phyloP scores from a whole-genome alignment of 768 basidiomycete species.

The Cystobasidium ongulense region DNA sequence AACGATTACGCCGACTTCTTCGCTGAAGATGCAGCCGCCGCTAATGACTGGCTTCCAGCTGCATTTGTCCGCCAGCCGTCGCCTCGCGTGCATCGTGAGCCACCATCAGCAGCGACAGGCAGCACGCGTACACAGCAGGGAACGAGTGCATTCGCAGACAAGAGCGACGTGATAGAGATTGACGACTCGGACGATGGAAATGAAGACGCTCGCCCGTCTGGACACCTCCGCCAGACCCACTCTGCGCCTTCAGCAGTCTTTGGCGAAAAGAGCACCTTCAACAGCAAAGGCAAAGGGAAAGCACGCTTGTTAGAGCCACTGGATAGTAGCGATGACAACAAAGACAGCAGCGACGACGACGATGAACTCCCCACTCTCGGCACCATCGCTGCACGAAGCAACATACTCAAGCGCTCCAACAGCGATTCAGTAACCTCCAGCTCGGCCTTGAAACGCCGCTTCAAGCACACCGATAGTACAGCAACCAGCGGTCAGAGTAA shows the following conservation, averaged over 20 bases:
- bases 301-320: neutral
- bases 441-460: neutral
- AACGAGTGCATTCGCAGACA: no score
- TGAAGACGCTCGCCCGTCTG: neutral
- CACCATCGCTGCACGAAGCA: neutral
- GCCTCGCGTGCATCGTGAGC: neutral
- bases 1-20: neutral
- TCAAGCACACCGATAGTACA: neutral
- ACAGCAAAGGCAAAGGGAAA: neutral
- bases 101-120: neutral
- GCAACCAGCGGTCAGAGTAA: neutral
- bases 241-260: conserved; percentile 1
- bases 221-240: neutral
- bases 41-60: neutral
- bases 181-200: neutral
- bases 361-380: conserved; percentile 5
- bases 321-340: neutral
- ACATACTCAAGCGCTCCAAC: neutral
- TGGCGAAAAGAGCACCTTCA: neutral
- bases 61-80: neutral
- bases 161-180: conserved; percentile 7
- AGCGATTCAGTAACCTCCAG: neutral
- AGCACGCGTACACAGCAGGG: neutral
- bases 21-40: neutral
- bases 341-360: neutral